Base-by-base conservation (phyloP, 2,329 filamentous ascomycete species). In the Hypoxylon sp. region DNA sequence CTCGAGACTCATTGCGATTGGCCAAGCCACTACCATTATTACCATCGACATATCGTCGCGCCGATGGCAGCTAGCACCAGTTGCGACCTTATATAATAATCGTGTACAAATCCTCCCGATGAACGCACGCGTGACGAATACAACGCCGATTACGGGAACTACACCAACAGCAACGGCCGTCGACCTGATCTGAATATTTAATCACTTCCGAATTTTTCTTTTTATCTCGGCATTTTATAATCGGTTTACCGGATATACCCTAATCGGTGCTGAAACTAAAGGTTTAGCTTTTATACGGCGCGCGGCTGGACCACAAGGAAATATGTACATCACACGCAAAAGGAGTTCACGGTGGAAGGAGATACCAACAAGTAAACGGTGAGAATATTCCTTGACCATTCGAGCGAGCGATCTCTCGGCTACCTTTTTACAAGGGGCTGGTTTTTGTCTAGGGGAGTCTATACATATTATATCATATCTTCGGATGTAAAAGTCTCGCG, bases 251-350 rank as follows among this genome's bases (percentile, higher is more conserved):
- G 54, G 57, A 61, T 13, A 62, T 64, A 64, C 64, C 60, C 34
- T n/a, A 59, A 61, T 37, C 7, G 15, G 60, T 30, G 32, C 47
- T 22, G 28, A 56, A 57, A 52, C 7, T 17, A 41, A 15, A 26
- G 32, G 51, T 48, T 46, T 56, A 20, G 32, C 46, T 13, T 59
- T 56, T 54, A 39, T 54, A 41, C 50, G 59, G 63, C 32, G 44
- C 54, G 55, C 56, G 64, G 56, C 64, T 58, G 60, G 64, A 52
- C 56, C 30, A 58, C 46, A 50, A 41, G 60, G 56, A 56, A 63
- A 6, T 4, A 39, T 43, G 46, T 19, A 15, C 20, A 43, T 32
- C 43, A 47, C 10, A 26, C 7, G n/a, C n/a, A 4, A 20, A 32
- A 32, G 56, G 56, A 44, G 44, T 57, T 65, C 24, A 54, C 37